These are phyloP conservation scores for Sanguinoderma infundibulare DNA, from an alignment of 1,284 basidiomycete genomes.

Conservation along the genomic window DNA sequence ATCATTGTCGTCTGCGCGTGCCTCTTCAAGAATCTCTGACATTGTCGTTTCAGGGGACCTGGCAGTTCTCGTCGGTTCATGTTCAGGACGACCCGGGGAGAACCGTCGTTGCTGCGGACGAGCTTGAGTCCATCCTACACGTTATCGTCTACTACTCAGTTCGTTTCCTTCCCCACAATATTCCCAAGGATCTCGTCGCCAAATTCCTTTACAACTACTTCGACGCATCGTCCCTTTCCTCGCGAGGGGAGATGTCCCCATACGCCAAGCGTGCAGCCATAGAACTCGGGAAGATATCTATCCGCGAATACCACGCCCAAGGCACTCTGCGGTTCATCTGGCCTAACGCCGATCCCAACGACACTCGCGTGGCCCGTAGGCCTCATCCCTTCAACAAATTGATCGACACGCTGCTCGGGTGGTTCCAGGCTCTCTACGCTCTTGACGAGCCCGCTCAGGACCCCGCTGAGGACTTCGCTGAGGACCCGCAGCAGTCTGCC, in stretches of 20 bases:
- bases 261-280: background rate
- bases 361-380: no score
- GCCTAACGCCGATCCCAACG: background rate
- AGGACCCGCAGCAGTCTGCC: no score
- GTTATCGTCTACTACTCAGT: constrained; percentile 12
- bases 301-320: background rate
- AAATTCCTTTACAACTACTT: constrained; percentile 12
- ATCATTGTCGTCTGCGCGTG: no score
- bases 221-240: background rate
- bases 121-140: constrained; percentile 19
- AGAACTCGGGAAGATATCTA: background rate
- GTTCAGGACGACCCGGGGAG: background rate
- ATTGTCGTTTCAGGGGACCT: constrained; percentile 5
- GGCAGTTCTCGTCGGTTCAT: constrained; percentile 13
- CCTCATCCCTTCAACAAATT: no score
- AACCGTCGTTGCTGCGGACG: constrained; percentile 5
- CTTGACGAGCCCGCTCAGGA: no score
- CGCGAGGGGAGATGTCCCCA: background rate
- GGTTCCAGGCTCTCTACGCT: no score
- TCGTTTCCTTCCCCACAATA: constrained; percentile 8
- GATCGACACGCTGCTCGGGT: no score
- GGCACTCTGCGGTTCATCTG: background rate
- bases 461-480: no score
- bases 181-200: background rate
- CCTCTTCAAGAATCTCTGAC: background rate